Evolutionary conservation across 2,329 filamentous ascomycete genomes (phyloP), one percentile per base, ranked within the genome.

Genomic region (Aspergillus brasiliensis): DNA sequence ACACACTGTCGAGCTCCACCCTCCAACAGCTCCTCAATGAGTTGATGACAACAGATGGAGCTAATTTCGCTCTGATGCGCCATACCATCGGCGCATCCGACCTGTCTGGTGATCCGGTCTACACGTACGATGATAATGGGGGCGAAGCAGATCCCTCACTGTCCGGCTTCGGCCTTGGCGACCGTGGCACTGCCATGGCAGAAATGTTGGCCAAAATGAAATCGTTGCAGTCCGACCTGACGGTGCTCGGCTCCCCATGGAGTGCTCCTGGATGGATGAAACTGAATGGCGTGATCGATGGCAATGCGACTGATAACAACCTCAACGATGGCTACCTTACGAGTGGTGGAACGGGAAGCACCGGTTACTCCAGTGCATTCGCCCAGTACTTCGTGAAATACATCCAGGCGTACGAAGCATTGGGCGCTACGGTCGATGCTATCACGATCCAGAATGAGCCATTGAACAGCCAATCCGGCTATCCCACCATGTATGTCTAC

Each of bases 251-350:
- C 2, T 71, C 75, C 1, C 70, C 75, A 1, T 78, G 76, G 76
- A 72, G 70, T 13, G 69, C 71, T 13, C 76, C 76, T 0, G 75
- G 74, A 2, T 78, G 76, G 75, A 78, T 77, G 72, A 78, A 78
- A 61, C 57, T 75, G 23, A 77, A 77, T 42, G 71, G 67, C 3
- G 68, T 72, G n/a, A 68, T 75, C 54, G 57, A 69, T 46, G 68
- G 68, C 1, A 58, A 49, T 8, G 65, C 67, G 1, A 61, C 56
- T 2, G 69, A 76, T 55, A 78, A 78, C 40, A 73, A 73, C 15
- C 64, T 78, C 10, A 65, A 71, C 31, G 69, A 71, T 58, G 69
- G 69, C 0, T 71, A 69, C 31, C 42, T 67, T 31, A 64, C 61
- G 37, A 67, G 65, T 13, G 61, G 62, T 2, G 70, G 69, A 1